Base-by-base conservation (phyloP, 2,329 filamentous ascomycete genomes). In the Ophiostoma triangulosporum region DNA sequence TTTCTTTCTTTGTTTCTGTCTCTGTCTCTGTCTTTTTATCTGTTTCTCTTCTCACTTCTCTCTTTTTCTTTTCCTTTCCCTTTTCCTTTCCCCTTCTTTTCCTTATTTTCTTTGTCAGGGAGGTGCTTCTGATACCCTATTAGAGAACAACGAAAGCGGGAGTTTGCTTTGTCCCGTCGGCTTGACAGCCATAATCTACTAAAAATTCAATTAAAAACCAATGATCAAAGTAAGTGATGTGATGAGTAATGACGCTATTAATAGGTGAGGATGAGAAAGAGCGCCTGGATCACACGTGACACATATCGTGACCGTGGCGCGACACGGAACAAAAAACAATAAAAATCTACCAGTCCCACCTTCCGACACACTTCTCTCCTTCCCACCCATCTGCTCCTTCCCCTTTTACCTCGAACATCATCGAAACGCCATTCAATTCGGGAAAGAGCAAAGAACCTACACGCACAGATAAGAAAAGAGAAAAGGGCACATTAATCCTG, bases 41-140 rank as follows among this genome's bases (percentile, higher is more conserved):
- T 48, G 8, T 38, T n/a, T 45, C 6, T 29, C 26, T 46, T 31
- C 4, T 4, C 14, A 9, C 3, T n/a, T 29, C n/a, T 7, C 6
- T 46, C 14, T 20, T 29, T 14, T 27, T 31, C 17, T 40, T 48
- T n/a, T 53, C 46, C 33, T 29, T 32, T 29, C 33, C 31, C 8
- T n/a, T 46, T 36, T 27, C 22, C 32, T 48, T 9, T 40, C 15
- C 22, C 35, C 35, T 15, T 45, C 8, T 36, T 32, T 38, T 54
- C 27, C 5, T 11, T 40, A 12, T 40, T 40, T 32, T 9, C 52
- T 55, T 50, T 53, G 31, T 31, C 36, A 45, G 24, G 36, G 48
- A 38, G 36, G 50, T 29, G 33, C 36, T 43, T 50, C 53, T 35
- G 31, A 50, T 48, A 54, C 48, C 43, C 52, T 15, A n/a, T n/a